These are phyloP conservation scores for Chalara sp. DNA, from an alignment of 2,329 filamentous ascomycete genomes.

Conservation along the genomic window DNA sequence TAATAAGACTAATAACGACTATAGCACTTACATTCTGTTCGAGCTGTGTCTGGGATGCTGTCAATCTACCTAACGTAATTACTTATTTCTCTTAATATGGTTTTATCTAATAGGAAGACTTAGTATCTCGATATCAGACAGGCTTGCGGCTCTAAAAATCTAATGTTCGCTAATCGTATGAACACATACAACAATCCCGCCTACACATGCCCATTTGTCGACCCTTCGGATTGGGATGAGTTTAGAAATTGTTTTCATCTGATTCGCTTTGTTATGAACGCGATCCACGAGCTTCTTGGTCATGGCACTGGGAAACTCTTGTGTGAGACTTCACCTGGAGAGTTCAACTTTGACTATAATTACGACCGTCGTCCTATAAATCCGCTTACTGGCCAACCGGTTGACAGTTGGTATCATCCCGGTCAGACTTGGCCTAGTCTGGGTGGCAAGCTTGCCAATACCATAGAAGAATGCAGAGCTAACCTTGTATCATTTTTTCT, in stretches of 20 bases:
- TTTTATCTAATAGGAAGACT: too few species aligned
- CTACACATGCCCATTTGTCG: too few species aligned
- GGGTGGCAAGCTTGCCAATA: constrained; percentile 51
- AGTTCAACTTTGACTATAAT: constrained; percentile 61
- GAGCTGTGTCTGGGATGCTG: constrained; percentile 36
- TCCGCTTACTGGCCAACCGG: constrained; percentile 46
- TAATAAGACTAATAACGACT: too few species aligned
- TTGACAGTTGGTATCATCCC: constrained; percentile 52
- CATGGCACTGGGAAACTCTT: constrained; percentile 59
- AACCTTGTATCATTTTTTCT: constrained; percentile 37
- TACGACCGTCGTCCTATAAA: constrained; percentile 46
- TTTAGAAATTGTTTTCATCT: too few species aligned
- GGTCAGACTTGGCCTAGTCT: constrained; percentile 58
- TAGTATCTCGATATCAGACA: constrained; percentile 51
- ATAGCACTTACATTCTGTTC: constrained; percentile 38
- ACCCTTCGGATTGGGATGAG: too few species aligned
- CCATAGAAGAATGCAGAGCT: constrained; percentile 50
- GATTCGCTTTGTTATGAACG: too few species aligned
- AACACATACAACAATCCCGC: constrained; percentile 34
- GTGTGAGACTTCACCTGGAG: constrained; percentile 39
- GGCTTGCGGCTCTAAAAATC: constrained; percentile 57
- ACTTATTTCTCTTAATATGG: too few species aligned
- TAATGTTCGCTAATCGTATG: constrained; percentile 53
- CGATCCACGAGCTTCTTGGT: constrained; percentile 61
- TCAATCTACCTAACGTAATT: constrained; percentile 40